Percentiles rank a stretch among this genome's conserved stretches.
Conservation (phyloP, 2,329 filamentous ascomycete species). For the Fusarium sp. region DNA sequence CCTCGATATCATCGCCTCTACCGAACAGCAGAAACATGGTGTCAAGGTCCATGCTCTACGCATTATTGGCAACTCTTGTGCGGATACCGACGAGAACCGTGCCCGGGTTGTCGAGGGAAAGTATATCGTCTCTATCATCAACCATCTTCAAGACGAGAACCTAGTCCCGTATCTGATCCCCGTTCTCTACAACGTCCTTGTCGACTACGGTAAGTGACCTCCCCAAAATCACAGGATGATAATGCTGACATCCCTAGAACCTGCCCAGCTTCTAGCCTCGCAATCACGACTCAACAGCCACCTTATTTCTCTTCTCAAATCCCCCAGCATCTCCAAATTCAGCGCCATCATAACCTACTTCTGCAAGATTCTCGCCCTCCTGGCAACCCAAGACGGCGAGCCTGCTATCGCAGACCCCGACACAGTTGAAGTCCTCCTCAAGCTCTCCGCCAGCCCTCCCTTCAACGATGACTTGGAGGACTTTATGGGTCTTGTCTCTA, state of each 20-base stretch:
- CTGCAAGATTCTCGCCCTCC: conserved; percentile 67
- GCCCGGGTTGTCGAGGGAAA: conserved; percentile 64
- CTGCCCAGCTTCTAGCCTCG: conserved; percentile 68
- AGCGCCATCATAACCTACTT: conserved; percentile 62
- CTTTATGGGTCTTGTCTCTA: conserved; percentile 64
- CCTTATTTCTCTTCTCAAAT: conserved; percentile 62
- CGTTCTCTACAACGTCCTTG: conserved; percentile 71
- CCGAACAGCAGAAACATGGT: conserved; percentile 52
- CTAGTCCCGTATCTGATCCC: conserved; percentile 66
- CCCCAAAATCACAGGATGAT: neutral
- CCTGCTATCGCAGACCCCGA: conserved; percentile 55
- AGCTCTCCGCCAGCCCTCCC: conserved; percentile 57
- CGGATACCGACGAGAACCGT: conserved; percentile 73
- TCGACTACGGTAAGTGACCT: conserved; percentile 67
- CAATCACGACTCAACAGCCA: conserved; percentile 62
- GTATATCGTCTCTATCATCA: conserved; percentile 60
- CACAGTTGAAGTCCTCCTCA: conserved; percentile 63
- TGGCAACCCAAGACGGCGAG: conserved; percentile 66
- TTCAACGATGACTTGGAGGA: conserved; percentile 63
- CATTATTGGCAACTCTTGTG: conserved; percentile 71
- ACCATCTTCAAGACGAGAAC: conserved; percentile 59
- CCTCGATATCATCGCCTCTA: conserved; percentile 56
- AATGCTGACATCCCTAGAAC: conserved; percentile 55
- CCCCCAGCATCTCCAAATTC: conserved; percentile 56
- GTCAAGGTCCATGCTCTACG: conserved; percentile 68